These are phyloP conservation scores for Lentinula novae-zelandiae DNA, from an alignment of 1,284 basidiomycete species.

Conservation along the genomic window DNA sequence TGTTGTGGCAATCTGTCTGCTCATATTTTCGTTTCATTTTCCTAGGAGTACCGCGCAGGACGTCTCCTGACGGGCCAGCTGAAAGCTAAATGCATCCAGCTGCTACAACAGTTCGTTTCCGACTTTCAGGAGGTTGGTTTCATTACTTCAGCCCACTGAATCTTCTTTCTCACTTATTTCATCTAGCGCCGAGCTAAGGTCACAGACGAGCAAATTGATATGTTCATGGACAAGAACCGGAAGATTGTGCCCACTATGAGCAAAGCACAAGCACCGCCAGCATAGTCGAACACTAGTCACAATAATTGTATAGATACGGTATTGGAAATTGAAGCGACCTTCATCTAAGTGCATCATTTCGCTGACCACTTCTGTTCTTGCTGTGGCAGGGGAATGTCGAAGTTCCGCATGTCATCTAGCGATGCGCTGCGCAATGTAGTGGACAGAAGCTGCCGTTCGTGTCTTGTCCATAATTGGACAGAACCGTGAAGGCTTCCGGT, in stretches of 20 bases:
- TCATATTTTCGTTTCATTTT: background rate
- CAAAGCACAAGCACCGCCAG: conserved; percentile 16
- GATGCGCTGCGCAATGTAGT: conserved; percentile 17
- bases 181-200: conserved; percentile 75
- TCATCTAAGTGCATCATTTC: too few species aligned
- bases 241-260: conserved; percentile 64
- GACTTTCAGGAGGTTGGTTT: conserved; percentile 83
- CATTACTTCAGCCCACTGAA: background rate
- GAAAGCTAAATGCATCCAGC: conserved; percentile 86
- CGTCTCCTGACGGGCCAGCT: conserved; percentile 88
- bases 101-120: conserved; percentile 82
- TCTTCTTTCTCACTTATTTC: conserved; percentile 5
- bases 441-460: conserved; percentile 7
- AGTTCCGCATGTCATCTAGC: conserved; percentile 18
- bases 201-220: conserved; percentile 73
- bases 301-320: background rate
- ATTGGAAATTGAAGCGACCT: too few species aligned
- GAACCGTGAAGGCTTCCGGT: conserved; percentile 74
- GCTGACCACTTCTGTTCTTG: conserved; percentile 2
- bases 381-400: conserved; percentile 21
- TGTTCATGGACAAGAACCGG: conserved; percentile 84
- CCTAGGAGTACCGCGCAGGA: conserved; percentile 88
- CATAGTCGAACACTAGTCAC: background rate
- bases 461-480: conserved; percentile 66
- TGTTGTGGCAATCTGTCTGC: background rate